These are phyloP conservation scores for Aspergillus nanangensis DNA, from an alignment of 495 filamentous ascomycete genomes.

Conservation along the genomic window DNA sequence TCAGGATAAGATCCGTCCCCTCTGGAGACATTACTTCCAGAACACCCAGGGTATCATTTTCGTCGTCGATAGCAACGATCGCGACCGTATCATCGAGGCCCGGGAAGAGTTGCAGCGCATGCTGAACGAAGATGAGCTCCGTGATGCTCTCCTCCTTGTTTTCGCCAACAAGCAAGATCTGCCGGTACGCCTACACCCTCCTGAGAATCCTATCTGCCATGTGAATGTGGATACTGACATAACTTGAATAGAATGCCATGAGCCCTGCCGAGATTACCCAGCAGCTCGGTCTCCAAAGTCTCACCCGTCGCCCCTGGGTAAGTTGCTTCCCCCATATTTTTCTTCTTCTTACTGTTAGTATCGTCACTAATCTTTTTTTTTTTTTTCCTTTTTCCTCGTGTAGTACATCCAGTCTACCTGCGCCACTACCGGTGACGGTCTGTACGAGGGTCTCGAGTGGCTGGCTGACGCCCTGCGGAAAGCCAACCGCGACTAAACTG, in stretches of 20 bases:
- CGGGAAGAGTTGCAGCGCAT: constrained; percentile 99
- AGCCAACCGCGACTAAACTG: constrained; percentile 73
- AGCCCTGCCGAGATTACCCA: constrained; percentile 99
- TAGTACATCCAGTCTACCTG: constrained; percentile 99
- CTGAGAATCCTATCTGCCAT: neutral
- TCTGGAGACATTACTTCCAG: constrained; percentile 99
- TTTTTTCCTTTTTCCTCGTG: too few species aligned
- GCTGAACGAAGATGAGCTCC: constrained; percentile 99
- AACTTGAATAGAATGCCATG: constrained; percentile 89
- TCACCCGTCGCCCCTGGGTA: constrained; percentile 98
- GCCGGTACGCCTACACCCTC: constrained; percentile 62
- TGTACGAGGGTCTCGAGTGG: constrained; percentile 99
- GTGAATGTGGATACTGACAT: constrained; percentile 11
- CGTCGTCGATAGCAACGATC: constrained; percentile 99
- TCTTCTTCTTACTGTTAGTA: constrained; percentile 11
- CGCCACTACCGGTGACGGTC: constrained; percentile 97
- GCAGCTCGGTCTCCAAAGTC: constrained; percentile 97
- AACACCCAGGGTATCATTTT: constrained; percentile 99
- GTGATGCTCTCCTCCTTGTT: constrained; percentile 94
- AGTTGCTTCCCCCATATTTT: constrained; percentile 28
- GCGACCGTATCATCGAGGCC: constrained; percentile 97
- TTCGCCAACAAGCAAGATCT: constrained; percentile 99
- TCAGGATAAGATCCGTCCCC: constrained; percentile 99
- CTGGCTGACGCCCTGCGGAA: constrained; percentile 92
- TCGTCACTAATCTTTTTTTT: too few species aligned